Base-by-base conservation (phyloP, 2,329 filamentous ascomycete genomes). In the Dothideomycetes sp. region DNA sequence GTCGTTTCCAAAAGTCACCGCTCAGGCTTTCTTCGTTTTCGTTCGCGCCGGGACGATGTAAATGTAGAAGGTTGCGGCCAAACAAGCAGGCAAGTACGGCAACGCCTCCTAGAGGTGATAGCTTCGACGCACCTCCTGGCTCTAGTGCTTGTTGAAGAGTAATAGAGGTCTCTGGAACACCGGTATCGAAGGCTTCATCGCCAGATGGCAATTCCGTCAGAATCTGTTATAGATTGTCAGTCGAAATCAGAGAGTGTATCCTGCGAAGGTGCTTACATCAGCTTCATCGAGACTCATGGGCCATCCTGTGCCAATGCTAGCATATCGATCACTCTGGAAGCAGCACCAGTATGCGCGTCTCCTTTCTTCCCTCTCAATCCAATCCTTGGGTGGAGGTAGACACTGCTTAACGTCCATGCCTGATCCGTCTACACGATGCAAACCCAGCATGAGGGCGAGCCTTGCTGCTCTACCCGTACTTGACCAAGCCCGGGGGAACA, bases 261-360 rank as follows among this genome's bases (percentile, higher is more conserved):
- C n/a, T n/a, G 74, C n/a, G n/a, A n/a, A n/a, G n/a, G n/a, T n/a
- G n/a, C n/a, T n/a, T n/a, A n/a, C n/a, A 58, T 98, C 91, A 55
- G 74, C 76, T 62, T 98, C 91, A 48, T 96, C 89, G 40, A 96
- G 76, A 1, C 75, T 79, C 84, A 96, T 89, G 1, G 91, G 91
- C 91, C 91, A 96, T 5, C 91, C 91, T 2, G 91, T 96, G 24
- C 91, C 91, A 41, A 95, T 91, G 53, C 87, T 95, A 4, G 87
- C 84, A 61, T 94, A 96, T 38, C 91, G 77, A 55, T 96, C 91
- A 46, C 87, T 69, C 50, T 81, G 86, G 54, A 94, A 96, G 3
- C 83, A 77, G 77, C 91, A 81, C 91, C 91, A 98, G 50, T 96
- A 96, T 0, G 87, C 94, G 47, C 91, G 74, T 38, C 91, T 74